Base-by-base conservation (phyloP, 441 rosid species). In the Gossypium aridum region DNA sequence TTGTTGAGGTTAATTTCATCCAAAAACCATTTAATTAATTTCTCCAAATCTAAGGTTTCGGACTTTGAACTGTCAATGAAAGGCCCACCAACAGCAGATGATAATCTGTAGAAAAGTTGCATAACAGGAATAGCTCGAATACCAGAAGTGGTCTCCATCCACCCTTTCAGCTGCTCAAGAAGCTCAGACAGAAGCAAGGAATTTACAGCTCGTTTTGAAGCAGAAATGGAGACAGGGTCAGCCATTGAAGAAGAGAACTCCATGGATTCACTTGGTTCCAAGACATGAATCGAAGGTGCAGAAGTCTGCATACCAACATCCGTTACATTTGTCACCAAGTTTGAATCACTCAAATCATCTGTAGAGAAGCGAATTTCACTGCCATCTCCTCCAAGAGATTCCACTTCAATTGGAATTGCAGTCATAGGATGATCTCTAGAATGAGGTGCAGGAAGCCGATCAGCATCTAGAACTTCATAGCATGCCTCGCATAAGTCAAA, bases 401-500 rank as follows among this genome's bases (percentile, higher is more conserved):
- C 99, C 75, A 83, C 91, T 83, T 97, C 99, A 80, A 97, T 95
- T 76, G 98, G 97, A 79, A 97, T 89, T 43, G 98, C 99, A 59
- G 95, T 93, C 99, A 97, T 93, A 28, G 87, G 93, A 87, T 97
- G 99, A 83, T 93, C 98, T 85, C 96, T 89, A 77, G 97, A 89
- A 85, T 97, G 99, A 23, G 99, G 99, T 28, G 93, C 88, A 64
- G 98, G 97, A 79, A 95, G 97, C 77, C 91, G 87, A 80, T 90
- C 97, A 57, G 94, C 90, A 85, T 89, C 97, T 83, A 89, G 80
- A 79, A 86, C 93, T 87, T 92, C 97, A 89, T 97, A 89, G 82
- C 99, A 97, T 75, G 93, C 88, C 87, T 94, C 99, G 70, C 99
- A 97, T 61, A 97, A 85, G 84, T 97, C 99, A 87, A 97, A 97